Conservation (phyloP, 805 yeast species). For the Metschnikowia kofuensis region DNA sequence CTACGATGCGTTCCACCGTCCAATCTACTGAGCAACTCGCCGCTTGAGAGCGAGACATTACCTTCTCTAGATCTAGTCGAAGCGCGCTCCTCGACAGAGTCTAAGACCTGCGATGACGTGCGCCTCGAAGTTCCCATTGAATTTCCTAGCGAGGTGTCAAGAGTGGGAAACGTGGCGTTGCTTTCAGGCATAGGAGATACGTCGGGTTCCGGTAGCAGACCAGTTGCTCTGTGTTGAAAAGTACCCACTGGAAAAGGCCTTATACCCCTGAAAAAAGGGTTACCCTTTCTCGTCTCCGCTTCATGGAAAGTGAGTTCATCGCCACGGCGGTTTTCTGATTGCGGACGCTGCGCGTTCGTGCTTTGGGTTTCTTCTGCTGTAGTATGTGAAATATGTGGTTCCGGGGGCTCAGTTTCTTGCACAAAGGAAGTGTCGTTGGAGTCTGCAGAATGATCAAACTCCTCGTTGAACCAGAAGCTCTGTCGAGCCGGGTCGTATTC, state of each 20-base stretch:
- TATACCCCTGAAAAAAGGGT: background rate
- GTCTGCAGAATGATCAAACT: conserved; percentile 2
- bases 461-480: conserved; percentile 12
- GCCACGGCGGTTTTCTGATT: background rate
- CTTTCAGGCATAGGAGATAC: background rate
- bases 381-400: background rate
- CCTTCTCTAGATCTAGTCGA: background rate
- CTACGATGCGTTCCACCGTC: conserved; percentile 1
- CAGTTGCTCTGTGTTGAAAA: background rate
- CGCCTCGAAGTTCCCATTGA: background rate
- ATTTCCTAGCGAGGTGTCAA: background rate
- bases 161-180: background rate
- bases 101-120: conserved; percentile 4
- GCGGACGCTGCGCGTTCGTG: background rate
- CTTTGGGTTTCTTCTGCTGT: background rate
- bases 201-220: conserved; percentile 6
- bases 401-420: background rate
- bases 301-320: background rate
- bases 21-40: conserved; percentile 17
- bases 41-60: conserved; percentile 18
- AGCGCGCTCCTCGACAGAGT: conserved; percentile 1
- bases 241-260: background rate
- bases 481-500: conserved; percentile 22
- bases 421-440: background rate
- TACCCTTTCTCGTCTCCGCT: background rate